Base-by-base conservation (phyloP, 2,329 filamentous ascomycete genomes). In the Trichophyton benhamiae region DNA sequence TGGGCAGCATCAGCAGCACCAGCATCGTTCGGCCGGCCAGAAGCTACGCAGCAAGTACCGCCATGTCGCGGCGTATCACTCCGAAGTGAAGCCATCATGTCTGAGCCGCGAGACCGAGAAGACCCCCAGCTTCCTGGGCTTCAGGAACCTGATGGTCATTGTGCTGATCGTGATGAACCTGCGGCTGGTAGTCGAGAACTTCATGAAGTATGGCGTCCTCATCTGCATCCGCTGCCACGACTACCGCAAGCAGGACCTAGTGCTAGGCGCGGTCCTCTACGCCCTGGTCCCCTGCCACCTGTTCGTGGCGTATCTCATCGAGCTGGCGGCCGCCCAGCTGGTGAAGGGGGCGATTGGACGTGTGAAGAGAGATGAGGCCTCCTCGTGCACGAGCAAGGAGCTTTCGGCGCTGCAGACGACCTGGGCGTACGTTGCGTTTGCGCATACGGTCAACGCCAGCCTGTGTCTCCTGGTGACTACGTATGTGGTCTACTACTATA, bases 171-270 rank as follows among this genome's bases (percentile, higher is more conserved):
- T 92, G 58, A 94, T 91, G 69, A 99, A 99, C 72, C 76, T 99
- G 59, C 86, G 94, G 65, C 80, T 99, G 69, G 89, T 97, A 78
- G 91, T 99, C 70, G 94, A 97, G 75, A 99, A 99, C 72, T 89
- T 92, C 67, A 89, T 92, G 79, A 96, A 96, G 88, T 99, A 99
- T 72, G 94, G 94, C 60, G 90, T 97, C 62, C 80, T 97, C 62
- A 95, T 99, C 66, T 96, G 92, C 71, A 79, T 99, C 63, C 84
- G 84, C 66, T 95, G 91, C 72, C 91, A 96, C 73, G 89, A 95
- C 74, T 95, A 94, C 71, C 85, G 87, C 61, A 83, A 80, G 61
- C 83, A 88, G 68, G 91, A 97, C 71, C 69, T 96, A 27, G 72
- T 87, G 46, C 82, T 91, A 49, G 91, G 90, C 17, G 78, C 87